A percentile compares a stretch with the other conserved stretches of the same genome.
Evolutionary conservation across 2,329 filamentous ascomycete genomes (phyloP).

Genomic region (Drechmeria coniospora): DNA sequence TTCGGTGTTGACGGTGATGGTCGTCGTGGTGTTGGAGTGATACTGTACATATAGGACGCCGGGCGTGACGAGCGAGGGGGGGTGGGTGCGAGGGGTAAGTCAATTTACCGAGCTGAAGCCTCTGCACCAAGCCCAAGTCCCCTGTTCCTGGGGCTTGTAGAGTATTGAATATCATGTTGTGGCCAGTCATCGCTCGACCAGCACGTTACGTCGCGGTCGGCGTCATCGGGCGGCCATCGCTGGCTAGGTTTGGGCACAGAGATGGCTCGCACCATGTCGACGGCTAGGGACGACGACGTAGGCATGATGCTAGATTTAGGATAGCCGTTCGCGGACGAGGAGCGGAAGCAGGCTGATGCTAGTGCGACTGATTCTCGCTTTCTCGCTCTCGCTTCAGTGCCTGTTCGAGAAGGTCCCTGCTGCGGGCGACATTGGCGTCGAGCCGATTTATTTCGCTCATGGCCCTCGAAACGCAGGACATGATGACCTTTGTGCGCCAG

Average conservation of each 20-base stretch:
- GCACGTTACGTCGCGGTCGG: too few species aligned
- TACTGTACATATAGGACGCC: slow-evolving; percentile 25
- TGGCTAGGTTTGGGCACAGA: too few species aligned
- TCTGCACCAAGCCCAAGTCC: background rate
- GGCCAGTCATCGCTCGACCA: too few species aligned
- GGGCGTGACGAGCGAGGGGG: slow-evolving; percentile 3
- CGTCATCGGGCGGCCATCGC: too few species aligned
- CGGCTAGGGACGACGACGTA: too few species aligned
- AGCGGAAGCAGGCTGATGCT: too few species aligned
- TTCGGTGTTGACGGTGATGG: slow-evolving; percentile 12
- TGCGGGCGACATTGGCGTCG: slow-evolving; percentile 8
- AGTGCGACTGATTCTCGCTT: slow-evolving; percentile 1
- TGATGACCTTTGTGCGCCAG: slow-evolving; percentile 7
- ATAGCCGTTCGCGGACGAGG: too few species aligned
- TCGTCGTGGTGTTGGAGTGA: slow-evolving; percentile 10
- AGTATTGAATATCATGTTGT: too few species aligned
- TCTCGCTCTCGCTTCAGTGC: slow-evolving; percentile 11
- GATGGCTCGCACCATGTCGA: too few species aligned
- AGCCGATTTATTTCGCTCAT: slow-evolving; percentile 9
- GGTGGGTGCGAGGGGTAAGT: slow-evolving; percentile 8
- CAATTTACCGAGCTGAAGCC: slow-evolving; percentile 6
- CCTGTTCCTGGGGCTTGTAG: too few species aligned
- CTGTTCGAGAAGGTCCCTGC: slow-evolving; percentile 7
- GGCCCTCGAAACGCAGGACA: slow-evolving; percentile 8
- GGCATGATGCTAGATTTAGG: too few species aligned